Evolutionary conservation across 139 green algal species (phyloP).

Genomic region (Asterochloris erici): DNA sequence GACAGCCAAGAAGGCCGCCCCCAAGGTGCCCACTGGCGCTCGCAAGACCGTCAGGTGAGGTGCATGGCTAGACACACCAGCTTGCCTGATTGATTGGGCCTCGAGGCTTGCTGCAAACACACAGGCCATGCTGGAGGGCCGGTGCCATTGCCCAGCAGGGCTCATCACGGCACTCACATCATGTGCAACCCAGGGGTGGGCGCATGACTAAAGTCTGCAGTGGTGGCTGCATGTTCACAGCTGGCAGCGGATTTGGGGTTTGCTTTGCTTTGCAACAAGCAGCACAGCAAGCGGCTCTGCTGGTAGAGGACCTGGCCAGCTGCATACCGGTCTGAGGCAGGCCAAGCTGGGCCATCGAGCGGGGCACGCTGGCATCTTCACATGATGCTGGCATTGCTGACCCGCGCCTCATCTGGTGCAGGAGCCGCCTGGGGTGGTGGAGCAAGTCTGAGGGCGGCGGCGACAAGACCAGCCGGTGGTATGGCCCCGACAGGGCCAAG

Average conservation of each 20-base stretch:
- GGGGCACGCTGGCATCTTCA: too few relatives aligned
- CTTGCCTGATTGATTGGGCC: neutral
- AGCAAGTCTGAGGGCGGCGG: neutral
- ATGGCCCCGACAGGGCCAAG: slow-evolving; percentile 82
- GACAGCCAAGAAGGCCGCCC: slow-evolving; percentile 1
- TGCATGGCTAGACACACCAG: neutral
- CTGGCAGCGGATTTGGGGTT: too few relatives aligned
- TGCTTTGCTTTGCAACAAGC: too few relatives aligned
- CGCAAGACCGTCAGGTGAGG: slow-evolving; percentile 7
- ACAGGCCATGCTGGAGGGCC: too few relatives aligned
- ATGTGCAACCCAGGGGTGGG: too few relatives aligned
- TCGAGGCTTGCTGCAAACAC: neutral
- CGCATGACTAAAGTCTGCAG: too few relatives aligned
- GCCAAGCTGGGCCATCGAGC: too few relatives aligned
- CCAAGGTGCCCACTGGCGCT: neutral
- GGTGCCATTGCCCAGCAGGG: too few relatives aligned
- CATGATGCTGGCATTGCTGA: neutral
- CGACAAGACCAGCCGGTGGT: slow-evolving; percentile 38
- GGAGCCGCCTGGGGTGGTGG: slow-evolving; percentile 10
- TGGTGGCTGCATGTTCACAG: too few relatives aligned
- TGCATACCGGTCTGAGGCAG: too few relatives aligned
- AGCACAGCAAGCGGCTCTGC: too few relatives aligned
- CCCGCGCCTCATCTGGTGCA: neutral
- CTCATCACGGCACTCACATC: neutral
- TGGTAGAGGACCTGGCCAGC: too few relatives aligned